Percentiles rank a stretch among this genome's conserved stretches.
Conservation (phyloP, 1,284 basidiomycete species). For the Puccinia hordei region DNA sequence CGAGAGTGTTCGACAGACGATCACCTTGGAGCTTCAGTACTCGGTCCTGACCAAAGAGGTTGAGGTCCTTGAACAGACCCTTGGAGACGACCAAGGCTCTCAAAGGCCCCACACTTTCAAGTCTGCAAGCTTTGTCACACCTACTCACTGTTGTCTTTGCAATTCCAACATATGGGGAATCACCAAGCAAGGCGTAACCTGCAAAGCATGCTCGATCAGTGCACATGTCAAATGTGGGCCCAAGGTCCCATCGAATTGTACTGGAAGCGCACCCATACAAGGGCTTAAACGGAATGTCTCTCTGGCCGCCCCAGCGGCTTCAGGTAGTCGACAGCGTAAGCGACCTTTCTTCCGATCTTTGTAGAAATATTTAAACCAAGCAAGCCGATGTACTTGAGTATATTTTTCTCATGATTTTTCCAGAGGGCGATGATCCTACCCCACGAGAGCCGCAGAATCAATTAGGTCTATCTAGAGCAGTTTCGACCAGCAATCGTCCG, state of each 20-base stretch:
- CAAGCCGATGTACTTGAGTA: no score
- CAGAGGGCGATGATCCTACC: neutral
- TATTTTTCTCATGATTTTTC: neutral
- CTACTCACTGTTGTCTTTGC: constrained; percentile 76
- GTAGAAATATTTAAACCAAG: neutral
- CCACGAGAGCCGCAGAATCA: neutral
- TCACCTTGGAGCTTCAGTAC: constrained; percentile 66
- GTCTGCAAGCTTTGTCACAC: constrained; percentile 77
- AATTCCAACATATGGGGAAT: constrained; percentile 76
- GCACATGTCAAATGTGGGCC: constrained; percentile 80
- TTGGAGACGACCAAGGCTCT: constrained; percentile 73
- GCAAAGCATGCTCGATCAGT: constrained; percentile 74
- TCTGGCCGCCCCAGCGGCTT: neutral
- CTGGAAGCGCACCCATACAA: constrained; percentile 15
- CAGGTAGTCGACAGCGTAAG: constrained; percentile 2
- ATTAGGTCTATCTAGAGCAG: neutral
- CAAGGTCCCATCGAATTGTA: constrained; percentile 65
- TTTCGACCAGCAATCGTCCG: constrained; percentile 1
- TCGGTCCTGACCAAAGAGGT: constrained; percentile 67
- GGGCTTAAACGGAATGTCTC: neutral
- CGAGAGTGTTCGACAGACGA: constrained; percentile 68
- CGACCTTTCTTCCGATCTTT: neutral
- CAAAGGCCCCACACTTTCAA: constrained; percentile 76
- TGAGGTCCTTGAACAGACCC: constrained; percentile 66
- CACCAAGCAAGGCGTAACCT: constrained; percentile 78